Base-by-base conservation (phyloP, 345 rosid genomes). In the Ceriops decandra region DNA sequence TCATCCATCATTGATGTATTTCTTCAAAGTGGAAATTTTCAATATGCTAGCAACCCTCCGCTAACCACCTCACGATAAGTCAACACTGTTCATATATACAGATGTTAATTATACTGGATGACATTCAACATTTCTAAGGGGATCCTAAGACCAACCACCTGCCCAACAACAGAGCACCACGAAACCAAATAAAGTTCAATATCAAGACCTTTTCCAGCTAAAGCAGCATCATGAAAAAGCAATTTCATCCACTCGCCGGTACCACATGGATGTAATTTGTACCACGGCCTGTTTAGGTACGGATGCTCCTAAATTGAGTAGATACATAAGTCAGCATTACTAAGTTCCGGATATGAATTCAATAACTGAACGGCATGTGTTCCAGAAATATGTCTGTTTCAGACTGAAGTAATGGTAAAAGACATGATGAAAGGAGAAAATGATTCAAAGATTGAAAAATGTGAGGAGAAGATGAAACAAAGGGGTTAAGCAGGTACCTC, bases 231-330 rank as follows among this genome's bases (percentile, higher is more conserved):
- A n/a, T 62, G 80, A 62, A 85, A 83, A 64, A 93, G 96, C 72
- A 90, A 69, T 70, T 84, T 89, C 78, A 89, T 84, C 90, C 95
- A 89, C 70, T 93, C 96, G 31, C 83, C 73, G 22, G 97, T 91
- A 10, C 95, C 97, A 28, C 97, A 93, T 0, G 98, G 98, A 80
- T 93, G 98, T 73, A 93, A 77, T 82, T 91, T 91, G 82, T 81
- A 85, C 98, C 98, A 93, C 35, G 96, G 95, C 60, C 91, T 79
- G 71, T 85, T 80, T 76, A 93, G 72, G 83, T 77, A 88, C 21
- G 98, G 96, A 85, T 93, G 98, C 68, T 93, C 97, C 96, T 93
- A 60, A 70, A 38, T 68, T 58, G 20, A 57, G 47, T 28, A 57
- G 30, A 56, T 24, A 27, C 28, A 33, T 3, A 3, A 13, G 46